Evolutionary conservation across 2,329 filamentous ascomycete species (phyloP).

Genomic region (Colletotrichum sp.): DNA sequence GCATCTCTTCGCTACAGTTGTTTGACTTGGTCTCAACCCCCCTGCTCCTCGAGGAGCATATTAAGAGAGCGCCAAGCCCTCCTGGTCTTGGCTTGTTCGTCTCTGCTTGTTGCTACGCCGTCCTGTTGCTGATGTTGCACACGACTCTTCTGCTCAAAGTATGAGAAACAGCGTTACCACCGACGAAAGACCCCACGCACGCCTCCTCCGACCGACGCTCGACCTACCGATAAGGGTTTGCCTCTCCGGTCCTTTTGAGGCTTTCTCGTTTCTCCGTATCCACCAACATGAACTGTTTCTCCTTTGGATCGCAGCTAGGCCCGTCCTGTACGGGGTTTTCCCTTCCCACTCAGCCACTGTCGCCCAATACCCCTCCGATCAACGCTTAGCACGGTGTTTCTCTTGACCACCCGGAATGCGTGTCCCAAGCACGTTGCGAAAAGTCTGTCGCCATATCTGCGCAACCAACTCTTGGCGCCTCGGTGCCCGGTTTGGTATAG

Average conservation of each 20-base stretch:
- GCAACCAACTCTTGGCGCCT: conserved; percentile 12
- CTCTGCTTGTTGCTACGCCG: not conserved
- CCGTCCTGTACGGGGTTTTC: not conserved
- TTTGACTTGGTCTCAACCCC: conserved; percentile 3
- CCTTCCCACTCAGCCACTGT: not conserved
- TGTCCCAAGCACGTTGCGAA: conserved; percentile 13
- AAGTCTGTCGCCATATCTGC: conserved; percentile 3
- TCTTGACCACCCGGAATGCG: conserved; percentile 15
- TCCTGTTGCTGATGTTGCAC: not conserved
- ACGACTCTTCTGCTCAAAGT: not conserved
- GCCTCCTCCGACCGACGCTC: not conserved
- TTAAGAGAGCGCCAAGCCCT: conserved; percentile 15
- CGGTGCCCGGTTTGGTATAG: conserved; percentile 12
- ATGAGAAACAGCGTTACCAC: not conserved
- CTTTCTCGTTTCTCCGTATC: not conserved
- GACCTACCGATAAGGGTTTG: conserved; percentile 7
- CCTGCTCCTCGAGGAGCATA: not conserved
- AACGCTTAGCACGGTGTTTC: not conserved
- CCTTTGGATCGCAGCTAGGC: not conserved
- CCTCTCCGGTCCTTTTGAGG: not conserved
- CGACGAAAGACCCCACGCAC: not conserved
- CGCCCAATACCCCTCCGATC: not conserved
- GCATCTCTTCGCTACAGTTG: conserved; percentile 3
- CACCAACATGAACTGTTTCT: not conserved
- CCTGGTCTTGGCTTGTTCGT: not conserved